Percentiles rank a stretch among this genome's conserved stretches.
Conservation (phyloP, 129 eudicot genomes). For the Arctium lappa region DNA sequence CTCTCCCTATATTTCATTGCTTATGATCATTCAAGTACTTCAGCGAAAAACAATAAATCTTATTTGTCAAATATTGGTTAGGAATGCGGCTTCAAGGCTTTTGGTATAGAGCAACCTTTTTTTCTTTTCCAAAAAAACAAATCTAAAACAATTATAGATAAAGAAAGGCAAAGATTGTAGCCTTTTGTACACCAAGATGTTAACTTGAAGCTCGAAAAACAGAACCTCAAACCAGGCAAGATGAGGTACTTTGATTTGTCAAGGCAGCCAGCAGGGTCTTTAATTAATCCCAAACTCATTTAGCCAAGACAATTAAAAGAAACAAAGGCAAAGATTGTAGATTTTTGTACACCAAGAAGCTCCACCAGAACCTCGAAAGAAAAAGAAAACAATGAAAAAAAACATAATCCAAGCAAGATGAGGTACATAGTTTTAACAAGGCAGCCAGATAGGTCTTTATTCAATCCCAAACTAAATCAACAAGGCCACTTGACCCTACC, state of each 20-base stretch:
- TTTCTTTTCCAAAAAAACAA: not conserved
- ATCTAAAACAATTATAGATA: not conserved
- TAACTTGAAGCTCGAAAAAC: not conserved
- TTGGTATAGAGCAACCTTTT: not conserved
- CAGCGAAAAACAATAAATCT: not conserved
- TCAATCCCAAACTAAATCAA: not conserved
- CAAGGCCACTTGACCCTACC: not conserved
- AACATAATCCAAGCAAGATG: not conserved
- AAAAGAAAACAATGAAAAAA: too few relatives aligned
- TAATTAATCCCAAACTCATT: not conserved
- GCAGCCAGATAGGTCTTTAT: not conserved
- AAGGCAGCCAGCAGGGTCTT: not conserved
- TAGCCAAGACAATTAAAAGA: not conserved
- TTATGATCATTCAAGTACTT: not conserved
- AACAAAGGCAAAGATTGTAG: not conserved
- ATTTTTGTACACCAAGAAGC: not conserved
- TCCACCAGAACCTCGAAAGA: not conserved
- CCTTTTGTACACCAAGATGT: not conserved
- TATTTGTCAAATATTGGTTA: not conserved
- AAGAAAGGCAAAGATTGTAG: not conserved
- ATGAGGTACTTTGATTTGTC: not conserved
- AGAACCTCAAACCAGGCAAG: not conserved
- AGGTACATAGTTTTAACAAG: not conserved
- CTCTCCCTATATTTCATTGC: not conserved
- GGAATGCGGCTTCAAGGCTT: not conserved